These are phyloP conservation scores for Tuber aestivum DNA, from an alignment of 495 filamentous ascomycete species.

Conservation along the genomic window DNA sequence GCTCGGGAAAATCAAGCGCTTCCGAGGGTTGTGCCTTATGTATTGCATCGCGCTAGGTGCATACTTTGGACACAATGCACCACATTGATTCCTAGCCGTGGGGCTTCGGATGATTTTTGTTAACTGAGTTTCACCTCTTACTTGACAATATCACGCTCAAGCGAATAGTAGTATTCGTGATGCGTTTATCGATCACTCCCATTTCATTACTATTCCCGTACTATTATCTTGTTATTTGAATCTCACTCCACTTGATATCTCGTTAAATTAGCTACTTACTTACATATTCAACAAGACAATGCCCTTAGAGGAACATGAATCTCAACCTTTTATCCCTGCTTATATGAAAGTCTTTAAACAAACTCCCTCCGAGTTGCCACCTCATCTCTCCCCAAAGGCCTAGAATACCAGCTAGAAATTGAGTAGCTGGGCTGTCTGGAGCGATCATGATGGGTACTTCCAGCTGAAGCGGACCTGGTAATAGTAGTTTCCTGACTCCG, in stretches of 20 bases:
- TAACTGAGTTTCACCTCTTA: not conserved
- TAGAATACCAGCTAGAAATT: constrained; percentile 1
- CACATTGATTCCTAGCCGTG: not conserved
- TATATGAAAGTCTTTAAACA: not conserved
- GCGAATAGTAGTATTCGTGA: not conserved
- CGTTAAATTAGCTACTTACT: not conserved
- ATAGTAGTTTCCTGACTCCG: not conserved
- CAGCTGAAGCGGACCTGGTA: not conserved
- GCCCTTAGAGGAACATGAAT: not conserved
- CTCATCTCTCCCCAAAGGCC: not conserved
- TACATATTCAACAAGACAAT: not conserved
- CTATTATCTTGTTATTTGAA: not conserved
- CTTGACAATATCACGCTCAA: not conserved
- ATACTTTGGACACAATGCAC: no score
- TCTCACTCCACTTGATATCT: not conserved
- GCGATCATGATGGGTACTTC: not conserved
- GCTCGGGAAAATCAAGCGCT: no score
- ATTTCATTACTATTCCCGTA: not conserved
- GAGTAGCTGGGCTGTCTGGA: not conserved
- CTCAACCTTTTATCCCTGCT: not conserved
- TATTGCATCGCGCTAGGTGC: no score
- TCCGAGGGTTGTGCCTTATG: no score
- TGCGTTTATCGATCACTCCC: not conserved
- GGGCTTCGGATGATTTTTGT: no score
- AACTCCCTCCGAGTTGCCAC: not conserved